Evolutionary conservation across 1,284 basidiomycete species (phyloP).

Genomic region (Fomitopsis schrenkii): DNA sequence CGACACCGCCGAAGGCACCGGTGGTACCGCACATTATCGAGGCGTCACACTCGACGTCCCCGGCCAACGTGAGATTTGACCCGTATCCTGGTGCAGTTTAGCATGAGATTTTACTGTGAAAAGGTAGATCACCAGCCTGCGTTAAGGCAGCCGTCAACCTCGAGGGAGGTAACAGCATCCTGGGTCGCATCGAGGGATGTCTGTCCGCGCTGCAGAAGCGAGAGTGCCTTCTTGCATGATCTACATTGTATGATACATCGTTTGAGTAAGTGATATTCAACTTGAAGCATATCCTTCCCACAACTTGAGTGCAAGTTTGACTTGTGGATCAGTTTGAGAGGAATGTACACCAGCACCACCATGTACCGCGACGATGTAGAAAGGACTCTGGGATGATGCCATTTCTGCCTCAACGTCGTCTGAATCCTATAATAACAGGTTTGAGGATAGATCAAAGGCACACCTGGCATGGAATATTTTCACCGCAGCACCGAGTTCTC

Average conservation of each 20-base stretch:
- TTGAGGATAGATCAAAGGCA: too few relatives aligned
- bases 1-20: conserved; percentile 62
- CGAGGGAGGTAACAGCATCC: conserved; percentile 49
- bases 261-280: neutral
- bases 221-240: conserved; percentile 40
- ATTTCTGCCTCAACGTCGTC: neutral
- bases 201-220: conserved; percentile 11
- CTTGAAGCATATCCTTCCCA: conserved; percentile 24
- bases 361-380: conserved; percentile 48
- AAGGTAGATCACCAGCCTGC: conserved; percentile 42
- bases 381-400: neutral
- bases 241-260: conserved; percentile 24
- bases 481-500: too few relatives aligned
- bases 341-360: conserved; percentile 65
- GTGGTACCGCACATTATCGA: conserved; percentile 58
- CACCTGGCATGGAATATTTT: too few relatives aligned
- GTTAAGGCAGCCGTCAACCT: conserved; percentile 60
- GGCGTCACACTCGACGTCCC: conserved; percentile 75
- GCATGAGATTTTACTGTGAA: neutral
- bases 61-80: conserved; percentile 67
- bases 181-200: conserved; percentile 43
- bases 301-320: conserved; percentile 53
- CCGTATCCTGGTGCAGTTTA: conserved; percentile 50
- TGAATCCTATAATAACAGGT: neutral
- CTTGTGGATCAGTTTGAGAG: conserved; percentile 35